Conservation (phyloP, 306 rosid genomes). For the Lathyrus oleraceus region DNA sequence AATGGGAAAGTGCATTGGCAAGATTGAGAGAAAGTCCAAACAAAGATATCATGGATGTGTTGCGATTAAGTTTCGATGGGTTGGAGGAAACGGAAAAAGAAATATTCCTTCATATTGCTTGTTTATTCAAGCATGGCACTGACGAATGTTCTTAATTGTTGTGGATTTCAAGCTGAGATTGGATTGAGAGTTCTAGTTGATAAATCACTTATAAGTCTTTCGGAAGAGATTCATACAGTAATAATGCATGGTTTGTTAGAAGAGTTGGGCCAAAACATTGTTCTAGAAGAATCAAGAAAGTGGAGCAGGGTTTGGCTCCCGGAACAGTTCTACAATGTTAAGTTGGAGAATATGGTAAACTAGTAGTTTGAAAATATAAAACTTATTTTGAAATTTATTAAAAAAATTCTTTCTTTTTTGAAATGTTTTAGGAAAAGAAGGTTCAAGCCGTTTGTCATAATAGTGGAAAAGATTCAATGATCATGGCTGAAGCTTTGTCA, state of each 20-base stretch:
- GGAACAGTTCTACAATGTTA: neutral
- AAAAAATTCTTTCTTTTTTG: neutral
- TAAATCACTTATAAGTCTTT: slow-evolving; percentile 25
- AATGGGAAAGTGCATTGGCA: slow-evolving; percentile 2
- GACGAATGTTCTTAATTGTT: neutral
- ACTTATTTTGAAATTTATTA: neutral
- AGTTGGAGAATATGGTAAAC: neutral
- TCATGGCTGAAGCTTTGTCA: neutral
- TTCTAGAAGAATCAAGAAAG: neutral
- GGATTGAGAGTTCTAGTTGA: slow-evolving; percentile 3
- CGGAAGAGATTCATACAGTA: too few species aligned
- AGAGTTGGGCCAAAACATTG: neutral
- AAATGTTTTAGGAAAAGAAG: slow-evolving; percentile 1
- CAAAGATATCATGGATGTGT: neutral
- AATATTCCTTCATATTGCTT: neutral
- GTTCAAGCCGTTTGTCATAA: neutral
- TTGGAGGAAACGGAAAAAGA: neutral
- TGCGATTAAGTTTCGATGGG: neutral
- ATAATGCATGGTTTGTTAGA: slow-evolving; percentile 4
- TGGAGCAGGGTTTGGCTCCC: neutral
- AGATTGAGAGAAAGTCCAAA: neutral
- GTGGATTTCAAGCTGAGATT: neutral
- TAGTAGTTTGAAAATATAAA: neutral
- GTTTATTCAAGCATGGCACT: too few species aligned
- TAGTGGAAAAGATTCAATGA: neutral